Evolutionary conservation across 495 filamentous ascomycete genomes (phyloP).

Genomic region (Xylaria grammica): DNA sequence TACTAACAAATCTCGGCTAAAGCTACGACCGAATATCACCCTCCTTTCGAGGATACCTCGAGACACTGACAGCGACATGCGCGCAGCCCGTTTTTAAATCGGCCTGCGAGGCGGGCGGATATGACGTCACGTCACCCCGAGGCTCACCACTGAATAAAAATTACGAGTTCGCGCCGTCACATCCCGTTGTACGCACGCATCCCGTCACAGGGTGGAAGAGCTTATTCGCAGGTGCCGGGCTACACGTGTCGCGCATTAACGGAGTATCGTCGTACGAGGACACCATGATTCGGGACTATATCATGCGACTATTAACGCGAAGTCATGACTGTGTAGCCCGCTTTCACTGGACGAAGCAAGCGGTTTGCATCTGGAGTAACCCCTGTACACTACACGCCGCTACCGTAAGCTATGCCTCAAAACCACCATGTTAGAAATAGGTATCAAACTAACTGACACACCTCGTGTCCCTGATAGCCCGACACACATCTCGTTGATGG

Average conservation of each 20-base stretch:
- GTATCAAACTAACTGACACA: neutral
- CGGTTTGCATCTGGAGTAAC: conserved; percentile 47
- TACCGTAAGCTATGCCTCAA: conserved; percentile 33
- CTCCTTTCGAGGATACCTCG: conserved; percentile 43
- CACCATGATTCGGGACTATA: conserved; percentile 46
- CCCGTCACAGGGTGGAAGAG: conserved; percentile 57
- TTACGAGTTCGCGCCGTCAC: conserved; percentile 44
- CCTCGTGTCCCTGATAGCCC: conserved; percentile 31
- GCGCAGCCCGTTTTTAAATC: conserved; percentile 49
- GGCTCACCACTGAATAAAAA: conserved; percentile 46
- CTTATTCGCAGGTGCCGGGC: conserved; percentile 49
- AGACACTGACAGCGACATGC: conserved; percentile 47
- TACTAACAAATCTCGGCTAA: neutral
- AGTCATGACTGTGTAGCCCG: conserved; percentile 51
- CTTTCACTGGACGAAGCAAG: conserved; percentile 51
- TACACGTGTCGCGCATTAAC: conserved; percentile 48
- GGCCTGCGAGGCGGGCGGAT: conserved; percentile 42
- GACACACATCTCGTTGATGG: conserved; percentile 49
- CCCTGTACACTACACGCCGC: conserved; percentile 48
- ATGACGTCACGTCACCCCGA: conserved; percentile 46
- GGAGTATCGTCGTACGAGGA: conserved; percentile 43
- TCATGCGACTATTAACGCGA: conserved; percentile 46
- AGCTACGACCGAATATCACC: conserved; percentile 44
- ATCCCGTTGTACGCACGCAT: conserved; percentile 55
- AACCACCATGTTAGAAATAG: neutral